These are phyloP conservation scores for Clonostachys chloroleuca DNA, from an alignment of 2,329 filamentous ascomycete genomes.

Conservation along the genomic window DNA sequence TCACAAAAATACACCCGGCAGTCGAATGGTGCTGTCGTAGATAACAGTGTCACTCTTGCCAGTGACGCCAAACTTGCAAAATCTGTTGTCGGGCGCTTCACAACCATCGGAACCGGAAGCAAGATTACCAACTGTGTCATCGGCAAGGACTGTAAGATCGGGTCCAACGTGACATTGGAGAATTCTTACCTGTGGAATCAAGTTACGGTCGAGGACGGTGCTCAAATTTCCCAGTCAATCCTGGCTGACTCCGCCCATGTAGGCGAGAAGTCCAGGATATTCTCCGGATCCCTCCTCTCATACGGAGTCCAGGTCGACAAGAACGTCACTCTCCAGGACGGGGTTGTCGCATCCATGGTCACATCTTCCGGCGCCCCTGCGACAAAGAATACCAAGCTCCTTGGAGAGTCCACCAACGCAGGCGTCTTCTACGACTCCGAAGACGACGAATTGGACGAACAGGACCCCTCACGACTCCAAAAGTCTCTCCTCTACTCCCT, in stretches of 20 bases:
- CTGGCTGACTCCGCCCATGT: conserved; percentile 70
- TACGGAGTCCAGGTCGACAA: conserved; percentile 71
- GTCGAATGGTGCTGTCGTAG: conserved; percentile 69
- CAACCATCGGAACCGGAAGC: conserved; percentile 69
- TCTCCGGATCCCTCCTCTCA: conserved; percentile 73
- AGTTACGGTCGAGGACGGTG: conserved; percentile 69
- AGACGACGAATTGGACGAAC: conserved; percentile 43
- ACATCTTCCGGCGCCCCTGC: conserved; percentile 24
- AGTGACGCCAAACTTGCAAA: conserved; percentile 66
- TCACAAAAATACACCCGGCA: conserved; percentile 72
- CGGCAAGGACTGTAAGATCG: conserved; percentile 81
- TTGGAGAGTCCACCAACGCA: conserved; percentile 47
- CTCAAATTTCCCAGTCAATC: conserved; percentile 67
- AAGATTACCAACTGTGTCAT: conserved; percentile 73
- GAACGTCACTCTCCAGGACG: conserved; percentile 38
- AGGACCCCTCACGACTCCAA: conserved; percentile 47
- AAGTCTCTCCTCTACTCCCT: conserved; percentile 51
- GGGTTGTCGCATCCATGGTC: conserved; percentile 25
- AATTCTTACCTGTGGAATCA: conserved; percentile 88
- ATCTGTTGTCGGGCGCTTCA: conserved; percentile 73
- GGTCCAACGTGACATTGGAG: conserved; percentile 74
- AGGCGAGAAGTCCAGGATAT: conserved; percentile 65
- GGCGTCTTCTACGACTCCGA: conserved; percentile 40
- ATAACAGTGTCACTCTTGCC: conserved; percentile 71
- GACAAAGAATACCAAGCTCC: conserved; percentile 35